A percentile compares a stretch with the other conserved stretches of the same genome.
Evolutionary conservation across 2,329 filamentous ascomycete species (phyloP).

Genomic region (Cadophora luteo-olivacea): DNA sequence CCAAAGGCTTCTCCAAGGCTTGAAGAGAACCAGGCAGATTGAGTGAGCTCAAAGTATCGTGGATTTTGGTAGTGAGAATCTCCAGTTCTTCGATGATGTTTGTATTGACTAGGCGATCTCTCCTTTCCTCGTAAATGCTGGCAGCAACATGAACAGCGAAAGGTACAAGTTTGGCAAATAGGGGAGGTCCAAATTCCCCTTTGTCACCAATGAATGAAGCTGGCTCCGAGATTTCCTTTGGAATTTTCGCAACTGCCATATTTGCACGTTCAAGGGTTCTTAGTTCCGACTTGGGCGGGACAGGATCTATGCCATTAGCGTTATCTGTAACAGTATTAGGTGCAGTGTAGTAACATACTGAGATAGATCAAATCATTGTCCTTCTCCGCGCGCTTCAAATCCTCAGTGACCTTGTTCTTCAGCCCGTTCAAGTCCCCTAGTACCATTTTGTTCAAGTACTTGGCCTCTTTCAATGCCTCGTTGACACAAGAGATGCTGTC

Average conservation of each 20-base stretch:
- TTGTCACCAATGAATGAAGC: constrained; percentile 81
- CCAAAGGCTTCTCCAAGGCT: constrained; percentile 92
- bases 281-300: constrained; percentile 88
- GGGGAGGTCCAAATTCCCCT: constrained; percentile 79
- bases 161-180: constrained; percentile 91
- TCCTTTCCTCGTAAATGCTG: constrained; percentile 91
- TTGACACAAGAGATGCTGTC: constrained; percentile 85
- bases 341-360: constrained; percentile 53
- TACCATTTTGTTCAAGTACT: constrained; percentile 82
- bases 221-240: constrained; percentile 82
- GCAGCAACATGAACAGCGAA: constrained; percentile 95
- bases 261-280: constrained; percentile 84
- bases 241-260: constrained; percentile 83
- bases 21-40: constrained; percentile 93
- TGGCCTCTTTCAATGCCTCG: constrained; percentile 84
- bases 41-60: constrained; percentile 79
- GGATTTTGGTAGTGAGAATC: constrained; percentile 77
- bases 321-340: neutral
- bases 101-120: constrained; percentile 89
- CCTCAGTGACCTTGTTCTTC: constrained; percentile 83
- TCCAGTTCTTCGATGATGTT: constrained; percentile 87
- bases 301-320: constrained; percentile 61
- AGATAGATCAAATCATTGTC: constrained; percentile 98
- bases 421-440: constrained; percentile 82
- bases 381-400: constrained; percentile 89